Base-by-base conservation (phyloP, 2,329 filamentous ascomycete genomes). In the Colletotrichum scovillei region DNA sequence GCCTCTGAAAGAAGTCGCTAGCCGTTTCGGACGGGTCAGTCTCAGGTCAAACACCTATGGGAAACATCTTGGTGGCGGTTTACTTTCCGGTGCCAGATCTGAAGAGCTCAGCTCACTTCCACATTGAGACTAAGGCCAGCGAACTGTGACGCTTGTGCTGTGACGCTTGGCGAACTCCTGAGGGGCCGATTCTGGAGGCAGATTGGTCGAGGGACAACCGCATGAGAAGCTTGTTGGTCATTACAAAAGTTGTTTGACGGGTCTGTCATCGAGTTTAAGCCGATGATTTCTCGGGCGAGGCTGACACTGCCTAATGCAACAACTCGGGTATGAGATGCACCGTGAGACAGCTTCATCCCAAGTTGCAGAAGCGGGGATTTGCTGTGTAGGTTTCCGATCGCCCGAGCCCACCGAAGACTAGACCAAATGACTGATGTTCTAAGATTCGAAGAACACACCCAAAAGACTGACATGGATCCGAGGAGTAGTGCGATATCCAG, bases 321-420 rank as follows among this genome's bases (percentile, higher is more conserved):
- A 65, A 55, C 26, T 73, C 70, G 65, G 67, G 70, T 73, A 49
- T 73, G 70, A 73, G 70, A 60, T 60, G 69, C 55, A 52, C 70
- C 67, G 70, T 73, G 70, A 73, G 70, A 73, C 70, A 73, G 67
- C 70, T 70, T 73, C 70, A 70, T 73, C 70, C 60, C 60, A 73
- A 64, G 59, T 73, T 46, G 60, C 26, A 56, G 69, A 59, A 72
- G 66, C 64, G 69, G 69, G 38, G 38, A 8, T 49, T 49, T 59
- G 26, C 69, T 69, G 42, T 42, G 26, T 72, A 59, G 46, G 70
- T 73, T 73, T 73, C 70, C 70, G 70, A 65, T 70, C 70, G 58
- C 67, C 67, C 70, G 70, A 73, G 57, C 46, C 59, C 66, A 65
- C 67, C 70, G 70, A 73, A 73, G 59, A 73, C 67, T 57, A 49